phyloP scores from a whole-genome alignment of 140 eudicot genomes.

The Cichorium intybus region DNA sequence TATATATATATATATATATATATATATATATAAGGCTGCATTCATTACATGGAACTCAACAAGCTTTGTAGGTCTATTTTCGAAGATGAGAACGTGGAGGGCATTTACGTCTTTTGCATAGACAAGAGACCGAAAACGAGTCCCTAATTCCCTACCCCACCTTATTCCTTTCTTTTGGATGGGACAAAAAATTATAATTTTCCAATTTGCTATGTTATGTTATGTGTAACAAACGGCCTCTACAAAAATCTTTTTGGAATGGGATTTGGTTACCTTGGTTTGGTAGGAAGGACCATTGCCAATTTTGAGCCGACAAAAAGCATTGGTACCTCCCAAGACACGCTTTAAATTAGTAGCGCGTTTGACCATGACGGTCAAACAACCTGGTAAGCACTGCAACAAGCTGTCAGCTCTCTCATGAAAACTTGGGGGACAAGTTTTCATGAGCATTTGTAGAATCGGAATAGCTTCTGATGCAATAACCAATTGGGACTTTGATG shows the following conservation, averaged over 20 bases:
- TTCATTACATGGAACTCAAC: no score
- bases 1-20: no score
- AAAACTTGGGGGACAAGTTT: slow-evolving; percentile 72
- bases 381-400: slow-evolving; percentile 77
- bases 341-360: slow-evolving; percentile 74
- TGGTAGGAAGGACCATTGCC: slow-evolving; percentile 74
- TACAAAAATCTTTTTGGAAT: no score
- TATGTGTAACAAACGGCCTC: no score
- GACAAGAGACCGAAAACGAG: no score
- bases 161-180: no score
- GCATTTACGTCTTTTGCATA: no score
- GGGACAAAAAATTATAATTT: background rate
- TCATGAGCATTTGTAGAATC: slow-evolving; percentile 66
- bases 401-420: slow-evolving; percentile 69
- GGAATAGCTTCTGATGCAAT: slow-evolving; percentile 86
- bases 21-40: no score
- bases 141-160: no score
- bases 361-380: slow-evolving; percentile 63
- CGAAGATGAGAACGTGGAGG: no score
- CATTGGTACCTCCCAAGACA: slow-evolving; percentile 62
- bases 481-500: slow-evolving; percentile 59
- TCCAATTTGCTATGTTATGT: no score
- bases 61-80: background rate
- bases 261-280: slow-evolving; percentile 55
- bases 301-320: slow-evolving; percentile 64